Conservation (phyloP, 1,139 yeast genomes). For the Debaryomyces nepalensis region DNA sequence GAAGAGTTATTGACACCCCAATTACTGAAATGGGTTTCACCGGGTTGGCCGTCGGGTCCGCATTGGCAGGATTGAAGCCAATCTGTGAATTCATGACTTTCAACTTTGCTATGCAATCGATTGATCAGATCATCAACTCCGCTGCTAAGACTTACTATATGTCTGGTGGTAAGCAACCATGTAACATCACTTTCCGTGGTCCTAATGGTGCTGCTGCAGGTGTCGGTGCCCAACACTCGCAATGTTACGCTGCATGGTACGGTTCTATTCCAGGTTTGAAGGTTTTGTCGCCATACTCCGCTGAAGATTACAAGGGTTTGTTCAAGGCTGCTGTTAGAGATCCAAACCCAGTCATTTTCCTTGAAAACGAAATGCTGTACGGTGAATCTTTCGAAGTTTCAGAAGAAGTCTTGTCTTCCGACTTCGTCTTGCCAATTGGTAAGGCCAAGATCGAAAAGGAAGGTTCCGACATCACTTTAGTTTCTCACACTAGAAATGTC, state of each 20-base stretch:
- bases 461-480: constrained; percentile 89
- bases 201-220: constrained; percentile 99
- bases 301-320: constrained; percentile 96
- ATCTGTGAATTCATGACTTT: constrained; percentile 98
- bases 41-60: constrained; percentile 96
- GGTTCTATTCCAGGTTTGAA: constrained; percentile 98
- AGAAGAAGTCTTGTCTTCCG: constrained; percentile 87
- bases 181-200: constrained; percentile 97
- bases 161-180: constrained; percentile 99
- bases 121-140: constrained; percentile 96
- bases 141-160: constrained; percentile 98
- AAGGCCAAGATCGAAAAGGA: constrained; percentile 93
- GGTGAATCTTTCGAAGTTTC: constrained; percentile 90
- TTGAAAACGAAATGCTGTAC: constrained; percentile 94
- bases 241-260: constrained; percentile 97
- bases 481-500: constrained; percentile 91
- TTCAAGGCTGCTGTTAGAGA: constrained; percentile 96
- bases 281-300: constrained; percentile 92
- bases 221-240: constrained; percentile 99
- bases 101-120: constrained; percentile 99
- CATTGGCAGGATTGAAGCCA: constrained; percentile 96
- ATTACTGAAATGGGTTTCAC: constrained; percentile 99
- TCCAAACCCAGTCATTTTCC: constrained; percentile 95
- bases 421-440: constrained; percentile 91
- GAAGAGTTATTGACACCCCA: constrained; percentile 96